Conservation (phyloP, 768 basidiomycete species). For the Suillus ampliporus region DNA sequence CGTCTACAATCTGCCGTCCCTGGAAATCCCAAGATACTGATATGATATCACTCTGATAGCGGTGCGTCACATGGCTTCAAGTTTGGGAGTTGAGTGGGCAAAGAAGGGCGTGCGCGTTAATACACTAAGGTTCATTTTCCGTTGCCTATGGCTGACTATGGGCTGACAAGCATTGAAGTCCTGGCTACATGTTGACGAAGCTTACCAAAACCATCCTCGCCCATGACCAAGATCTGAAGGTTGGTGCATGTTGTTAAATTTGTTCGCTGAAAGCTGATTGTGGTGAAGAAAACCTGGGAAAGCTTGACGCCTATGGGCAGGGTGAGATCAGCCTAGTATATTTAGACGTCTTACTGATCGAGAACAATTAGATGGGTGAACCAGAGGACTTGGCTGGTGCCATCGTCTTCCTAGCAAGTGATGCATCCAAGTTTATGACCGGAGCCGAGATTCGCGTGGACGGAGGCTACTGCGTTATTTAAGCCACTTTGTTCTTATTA, state of each 20-base stretch:
- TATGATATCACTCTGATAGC: conserved; percentile 47
- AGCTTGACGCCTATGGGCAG: conserved; percentile 85
- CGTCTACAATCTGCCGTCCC: conserved; percentile 20
- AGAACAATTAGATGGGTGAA: conserved; percentile 73
- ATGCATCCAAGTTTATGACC: conserved; percentile 90
- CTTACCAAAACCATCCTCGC: conserved; percentile 85
- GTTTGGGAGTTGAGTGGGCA: conserved; percentile 96
- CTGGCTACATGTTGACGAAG: conserved; percentile 94
- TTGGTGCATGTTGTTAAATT: conserved; percentile 32
- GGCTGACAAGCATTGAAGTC: conserved; percentile 49
- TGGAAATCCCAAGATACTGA: conserved; percentile 15
- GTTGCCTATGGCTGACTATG: not conserved
- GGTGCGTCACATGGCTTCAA: conserved; percentile 92
- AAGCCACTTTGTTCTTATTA: conserved; percentile 17
- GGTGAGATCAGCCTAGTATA: conserved; percentile 45
- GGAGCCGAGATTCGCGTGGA: conserved; percentile 87
- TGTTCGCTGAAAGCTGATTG: conserved; percentile 11
- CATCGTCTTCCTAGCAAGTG: conserved; percentile 88
- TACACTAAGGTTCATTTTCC: conserved; percentile 59
- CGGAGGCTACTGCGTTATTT: conserved; percentile 84
- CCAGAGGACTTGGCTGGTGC: conserved; percentile 93
- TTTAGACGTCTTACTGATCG: conserved; percentile 15
- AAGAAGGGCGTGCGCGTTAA: conserved; percentile 89
- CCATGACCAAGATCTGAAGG: conserved; percentile 77
- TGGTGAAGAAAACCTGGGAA: conserved; percentile 80